Conservation (phyloP, 2,329 filamentous ascomycete genomes). For the Phaeoacremonium minimum region DNA sequence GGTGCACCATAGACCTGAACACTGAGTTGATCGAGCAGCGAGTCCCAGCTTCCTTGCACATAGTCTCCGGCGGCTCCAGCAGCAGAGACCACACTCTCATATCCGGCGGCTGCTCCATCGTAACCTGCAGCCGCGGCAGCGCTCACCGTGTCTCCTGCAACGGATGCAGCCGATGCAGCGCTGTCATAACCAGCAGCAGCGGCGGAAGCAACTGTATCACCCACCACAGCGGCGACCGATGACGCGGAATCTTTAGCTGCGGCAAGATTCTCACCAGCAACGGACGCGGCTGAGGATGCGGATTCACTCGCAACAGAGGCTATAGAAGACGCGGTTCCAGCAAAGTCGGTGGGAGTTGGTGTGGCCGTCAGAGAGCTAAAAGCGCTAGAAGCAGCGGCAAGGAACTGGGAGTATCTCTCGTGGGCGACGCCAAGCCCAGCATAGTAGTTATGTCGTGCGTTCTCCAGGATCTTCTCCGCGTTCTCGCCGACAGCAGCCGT, state of each 20-base stretch:
- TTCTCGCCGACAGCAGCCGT: slow-evolving; percentile 26
- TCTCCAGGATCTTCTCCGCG: slow-evolving; percentile 56
- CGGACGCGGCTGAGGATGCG: slow-evolving; percentile 31
- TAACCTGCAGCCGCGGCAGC: slow-evolving; percentile 2
- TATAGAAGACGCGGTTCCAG: slow-evolving; percentile 38
- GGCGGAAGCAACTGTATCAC: slow-evolving; percentile 42
- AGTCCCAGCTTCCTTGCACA: slow-evolving; percentile 55
- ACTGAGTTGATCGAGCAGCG: slow-evolving; percentile 60
- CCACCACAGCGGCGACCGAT: slow-evolving; percentile 35
- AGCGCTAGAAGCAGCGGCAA: slow-evolving; percentile 67
- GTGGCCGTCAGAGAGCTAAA: slow-evolving; percentile 56
- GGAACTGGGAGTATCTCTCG: slow-evolving; percentile 71
- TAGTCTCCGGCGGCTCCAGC: slow-evolving; percentile 14
- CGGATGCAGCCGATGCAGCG: slow-evolving; percentile 6
- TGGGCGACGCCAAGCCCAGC: slow-evolving; percentile 75
- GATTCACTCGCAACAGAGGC: slow-evolving; percentile 42
- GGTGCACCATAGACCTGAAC: slow-evolving; percentile 67
- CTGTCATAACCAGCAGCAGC: slow-evolving; percentile 19
- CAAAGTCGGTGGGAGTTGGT: slow-evolving; percentile 53
- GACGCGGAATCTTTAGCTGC: slow-evolving; percentile 20
- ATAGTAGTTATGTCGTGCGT: slow-evolving; percentile 66
- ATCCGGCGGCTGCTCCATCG: slow-evolving; percentile 9
- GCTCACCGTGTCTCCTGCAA: slow-evolving; percentile 1
- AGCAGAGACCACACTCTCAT: slow-evolving; percentile 21
- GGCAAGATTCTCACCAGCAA: slow-evolving; percentile 24